Conservation (phyloP, 768 basidiomycete species). For the Paxillus ammoniavirescens region DNA sequence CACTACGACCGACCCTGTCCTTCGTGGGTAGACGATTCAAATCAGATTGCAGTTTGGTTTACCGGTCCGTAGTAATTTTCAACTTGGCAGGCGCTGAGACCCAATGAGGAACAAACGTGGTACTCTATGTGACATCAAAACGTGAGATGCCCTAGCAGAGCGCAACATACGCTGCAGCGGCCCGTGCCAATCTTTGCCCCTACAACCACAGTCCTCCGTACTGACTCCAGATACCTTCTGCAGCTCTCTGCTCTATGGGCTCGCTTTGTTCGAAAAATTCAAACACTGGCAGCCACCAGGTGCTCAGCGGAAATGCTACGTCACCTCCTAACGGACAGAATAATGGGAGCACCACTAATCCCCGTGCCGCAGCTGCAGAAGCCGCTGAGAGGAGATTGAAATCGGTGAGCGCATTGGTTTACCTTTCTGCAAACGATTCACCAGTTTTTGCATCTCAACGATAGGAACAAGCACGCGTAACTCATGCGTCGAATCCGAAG, state of each 20-base stretch:
- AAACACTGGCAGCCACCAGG: slow-evolving; percentile 40
- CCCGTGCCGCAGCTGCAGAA: slow-evolving; percentile 56
- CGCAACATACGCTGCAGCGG: background rate
- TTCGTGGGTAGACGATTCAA: background rate
- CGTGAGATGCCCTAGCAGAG: slow-evolving; percentile 14
- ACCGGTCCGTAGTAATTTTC: background rate
- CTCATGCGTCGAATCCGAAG: slow-evolving; percentile 44
- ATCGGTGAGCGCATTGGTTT: slow-evolving; percentile 41
- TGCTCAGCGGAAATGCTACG: slow-evolving; percentile 40
- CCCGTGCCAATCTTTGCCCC: background rate
- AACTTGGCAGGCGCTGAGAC: background rate
- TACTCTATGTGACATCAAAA: background rate
- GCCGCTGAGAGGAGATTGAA: slow-evolving; percentile 61
- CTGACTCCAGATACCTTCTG: background rate
- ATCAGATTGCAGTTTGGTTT: slow-evolving; percentile 1
- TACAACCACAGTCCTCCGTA: background rate
- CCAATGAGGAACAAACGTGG: slow-evolving; percentile 22
- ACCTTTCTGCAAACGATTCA: slow-evolving; percentile 22
- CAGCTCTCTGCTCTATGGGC: slow-evolving; percentile 40
- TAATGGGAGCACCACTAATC: slow-evolving; percentile 35
- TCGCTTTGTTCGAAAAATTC: slow-evolving; percentile 57
- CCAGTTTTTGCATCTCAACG: slow-evolving; percentile 9
- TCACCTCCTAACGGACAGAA: slow-evolving; percentile 21
- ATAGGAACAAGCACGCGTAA: slow-evolving; percentile 44
- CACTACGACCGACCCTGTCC: background rate